Conservation (phyloP, 192 early-diverging fungal species). For the Backusella macrospora region DNA sequence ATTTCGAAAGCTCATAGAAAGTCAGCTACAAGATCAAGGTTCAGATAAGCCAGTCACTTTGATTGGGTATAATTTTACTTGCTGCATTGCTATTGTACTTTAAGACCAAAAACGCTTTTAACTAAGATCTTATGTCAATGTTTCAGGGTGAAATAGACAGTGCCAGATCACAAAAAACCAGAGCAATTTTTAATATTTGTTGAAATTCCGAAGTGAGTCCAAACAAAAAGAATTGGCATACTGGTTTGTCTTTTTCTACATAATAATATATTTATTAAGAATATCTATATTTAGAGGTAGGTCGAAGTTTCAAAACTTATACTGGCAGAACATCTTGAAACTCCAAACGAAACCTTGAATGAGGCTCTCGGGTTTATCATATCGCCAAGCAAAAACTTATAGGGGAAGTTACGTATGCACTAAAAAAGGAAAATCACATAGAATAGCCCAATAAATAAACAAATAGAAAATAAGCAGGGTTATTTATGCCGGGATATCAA, state of each 20-base stretch:
- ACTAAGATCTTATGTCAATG: not conserved
- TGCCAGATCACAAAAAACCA: not conserved
- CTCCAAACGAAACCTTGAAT: not conserved
- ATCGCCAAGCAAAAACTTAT: not conserved
- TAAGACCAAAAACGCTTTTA: not conserved
- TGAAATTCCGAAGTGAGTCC: not conserved
- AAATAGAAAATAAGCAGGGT: not conserved
- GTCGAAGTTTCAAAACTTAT: not conserved
- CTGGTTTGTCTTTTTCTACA: not conserved
- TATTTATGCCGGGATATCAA: constrained; percentile 10
- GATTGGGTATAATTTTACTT: not conserved
- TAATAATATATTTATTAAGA: not conserved
- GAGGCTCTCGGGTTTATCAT: not conserved
- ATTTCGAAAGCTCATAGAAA: not conserved
- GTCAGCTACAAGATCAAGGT: constrained; percentile 15
- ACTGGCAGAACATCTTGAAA: not conserved
- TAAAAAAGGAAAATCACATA: constrained; percentile 12
- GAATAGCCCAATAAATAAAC: not conserved
- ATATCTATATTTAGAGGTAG: not conserved
- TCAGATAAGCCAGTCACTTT: not conserved
- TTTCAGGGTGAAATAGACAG: not conserved
- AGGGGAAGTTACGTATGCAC: not conserved
- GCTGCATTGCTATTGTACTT: constrained; percentile 11
- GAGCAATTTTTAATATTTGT: not conserved
- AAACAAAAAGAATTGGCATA: not conserved